These are phyloP conservation scores for Candida gigantensis DNA, from an alignment of 1,139 yeast genomes.

Conservation along the genomic window DNA sequence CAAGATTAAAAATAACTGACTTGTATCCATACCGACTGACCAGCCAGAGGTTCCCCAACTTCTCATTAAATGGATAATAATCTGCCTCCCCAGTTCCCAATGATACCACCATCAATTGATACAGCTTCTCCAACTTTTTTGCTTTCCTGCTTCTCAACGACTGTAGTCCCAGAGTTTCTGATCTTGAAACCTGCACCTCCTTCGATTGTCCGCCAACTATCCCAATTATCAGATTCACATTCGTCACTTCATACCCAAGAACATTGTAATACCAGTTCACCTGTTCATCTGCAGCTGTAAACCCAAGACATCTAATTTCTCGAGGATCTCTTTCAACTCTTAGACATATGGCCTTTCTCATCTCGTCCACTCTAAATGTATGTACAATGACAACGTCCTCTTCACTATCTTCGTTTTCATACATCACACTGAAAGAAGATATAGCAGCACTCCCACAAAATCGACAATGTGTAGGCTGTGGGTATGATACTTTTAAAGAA, in stretches of 20 bases:
- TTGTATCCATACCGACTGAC: slow-evolving; percentile 66
- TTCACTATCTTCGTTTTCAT: slow-evolving; percentile 54
- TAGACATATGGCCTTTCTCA: slow-evolving; percentile 73
- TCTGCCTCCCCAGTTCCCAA: slow-evolving; percentile 4
- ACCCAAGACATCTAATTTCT: slow-evolving; percentile 86
- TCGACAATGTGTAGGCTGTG: slow-evolving; percentile 83
- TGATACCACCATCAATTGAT: slow-evolving; percentile 48
- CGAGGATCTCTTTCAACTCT: slow-evolving; percentile 91
- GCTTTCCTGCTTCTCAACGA: slow-evolving; percentile 20
- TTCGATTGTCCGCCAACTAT: slow-evolving; percentile 32
- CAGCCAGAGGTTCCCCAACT: background rate
- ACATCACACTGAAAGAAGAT: slow-evolving; percentile 67
- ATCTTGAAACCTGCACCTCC: background rate
- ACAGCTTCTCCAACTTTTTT: slow-evolving; percentile 15
- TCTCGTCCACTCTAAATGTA: slow-evolving; percentile 64
- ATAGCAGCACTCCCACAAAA: slow-evolving; percentile 90
- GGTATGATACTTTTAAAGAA: slow-evolving; percentile 69
- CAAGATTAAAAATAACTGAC: slow-evolving; percentile 72
- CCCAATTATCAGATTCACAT: slow-evolving; percentile 75
- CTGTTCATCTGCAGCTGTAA: slow-evolving; percentile 70
- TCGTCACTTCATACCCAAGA: slow-evolving; percentile 78
- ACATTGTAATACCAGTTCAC: slow-evolving; percentile 66
- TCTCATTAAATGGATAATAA: background rate
- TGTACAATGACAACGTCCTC: slow-evolving; percentile 65
- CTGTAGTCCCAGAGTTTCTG: slow-evolving; percentile 19